Evolutionary conservation across 345 rosid species (phyloP).

Genomic region (Camelina hispida): DNA sequence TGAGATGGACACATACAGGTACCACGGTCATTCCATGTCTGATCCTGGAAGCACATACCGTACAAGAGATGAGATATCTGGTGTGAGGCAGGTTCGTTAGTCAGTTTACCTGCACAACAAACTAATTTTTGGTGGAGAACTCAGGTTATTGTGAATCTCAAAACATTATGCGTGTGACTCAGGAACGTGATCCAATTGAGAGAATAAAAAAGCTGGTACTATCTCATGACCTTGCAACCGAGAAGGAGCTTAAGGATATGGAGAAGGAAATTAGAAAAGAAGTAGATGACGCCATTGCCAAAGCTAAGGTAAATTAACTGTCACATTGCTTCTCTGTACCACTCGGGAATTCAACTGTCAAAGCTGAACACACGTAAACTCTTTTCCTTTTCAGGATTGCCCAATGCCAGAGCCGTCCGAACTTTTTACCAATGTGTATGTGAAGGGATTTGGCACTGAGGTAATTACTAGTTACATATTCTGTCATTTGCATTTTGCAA

Average conservation of each 20-base stretch:
- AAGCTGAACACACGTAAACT: neutral
- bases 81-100: constrained; percentile 84
- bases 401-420: constrained; percentile 93
- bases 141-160: neutral
- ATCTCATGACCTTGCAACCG: constrained; percentile 83
- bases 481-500: constrained; percentile 9
- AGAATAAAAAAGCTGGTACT: constrained; percentile 80
- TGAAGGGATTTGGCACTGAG: constrained; percentile 79
- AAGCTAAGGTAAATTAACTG: constrained; percentile 74
- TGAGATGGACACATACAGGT: constrained; percentile 99
- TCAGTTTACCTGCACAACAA: constrained; percentile 3
- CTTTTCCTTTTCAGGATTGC: constrained; percentile 67
- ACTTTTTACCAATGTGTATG: constrained; percentile 81
- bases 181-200: constrained; percentile 98
- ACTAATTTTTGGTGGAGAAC: neutral
- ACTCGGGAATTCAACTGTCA: neutral
- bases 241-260: constrained; percentile 96
- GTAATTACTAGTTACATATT: constrained; percentile 46
- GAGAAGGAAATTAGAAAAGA: constrained; percentile 90
- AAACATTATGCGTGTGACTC: constrained; percentile 26
- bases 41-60: constrained; percentile 99
- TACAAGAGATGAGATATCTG: constrained; percentile 92
- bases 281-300: constrained; percentile 92
- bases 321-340: neutral
- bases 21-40: constrained; percentile 99